phyloP scores from a whole-genome alignment of 2,329 filamentous ascomycete species.

The Aspergillus persii region DNA sequence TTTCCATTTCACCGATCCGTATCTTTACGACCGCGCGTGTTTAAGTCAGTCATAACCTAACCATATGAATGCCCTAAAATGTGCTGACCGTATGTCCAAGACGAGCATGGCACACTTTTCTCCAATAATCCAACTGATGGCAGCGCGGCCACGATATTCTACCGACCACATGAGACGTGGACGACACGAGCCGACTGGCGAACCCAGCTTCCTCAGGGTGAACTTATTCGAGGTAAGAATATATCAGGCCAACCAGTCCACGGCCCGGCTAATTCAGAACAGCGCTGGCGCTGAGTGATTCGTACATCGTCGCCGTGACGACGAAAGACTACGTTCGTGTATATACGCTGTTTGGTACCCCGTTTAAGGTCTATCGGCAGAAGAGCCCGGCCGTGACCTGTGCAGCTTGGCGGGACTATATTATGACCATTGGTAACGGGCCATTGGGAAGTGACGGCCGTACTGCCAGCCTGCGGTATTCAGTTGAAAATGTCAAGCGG shows the following conservation, averaged over 20 bases:
- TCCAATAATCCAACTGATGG: conserved; percentile 69
- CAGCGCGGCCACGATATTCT: conserved; percentile 82
- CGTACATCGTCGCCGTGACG: conserved; percentile 86
- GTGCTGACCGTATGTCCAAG: conserved; percentile 31
- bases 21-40: conserved; percentile 93
- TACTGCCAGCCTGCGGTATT: conserved; percentile 73
- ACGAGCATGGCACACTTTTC: conserved; percentile 81
- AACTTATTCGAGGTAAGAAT: conserved; percentile 63
- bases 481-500: conserved; percentile 89
- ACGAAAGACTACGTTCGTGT: conserved; percentile 84
- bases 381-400: conserved; percentile 94
- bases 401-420: conserved; percentile 90
- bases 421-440: conserved; percentile 94
- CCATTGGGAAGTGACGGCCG: conserved; percentile 75
- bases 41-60: conserved; percentile 54
- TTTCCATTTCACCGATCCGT: conserved; percentile 97
- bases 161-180: conserved; percentile 96
- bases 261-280: not conserved
- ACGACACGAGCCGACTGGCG: conserved; percentile 88
- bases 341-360: conserved; percentile 89
- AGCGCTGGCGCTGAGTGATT: conserved; percentile 86
- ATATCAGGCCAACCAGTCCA: not conserved
- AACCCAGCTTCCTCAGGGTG: conserved; percentile 80
- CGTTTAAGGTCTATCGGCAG: conserved; percentile 83
- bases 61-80: not conserved